Evolutionary conservation across 2,329 filamentous ascomycete species (phyloP), one percentile per base, ranked within the genome.

Genomic region (Aspergillus hiratsukae): DNA sequence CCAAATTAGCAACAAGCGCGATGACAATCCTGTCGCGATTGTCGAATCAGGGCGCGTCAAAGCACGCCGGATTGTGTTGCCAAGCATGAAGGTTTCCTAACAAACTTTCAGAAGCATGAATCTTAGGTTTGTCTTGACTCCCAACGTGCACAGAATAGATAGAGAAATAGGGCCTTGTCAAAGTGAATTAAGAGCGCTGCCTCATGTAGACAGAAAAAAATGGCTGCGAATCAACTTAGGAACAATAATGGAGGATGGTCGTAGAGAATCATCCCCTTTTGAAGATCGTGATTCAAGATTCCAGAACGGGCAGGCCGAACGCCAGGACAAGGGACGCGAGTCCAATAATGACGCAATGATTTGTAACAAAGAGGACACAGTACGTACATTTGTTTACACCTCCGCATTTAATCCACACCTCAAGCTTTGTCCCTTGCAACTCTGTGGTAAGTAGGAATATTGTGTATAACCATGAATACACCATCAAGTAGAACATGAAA

Each of bases 301-400:
- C 58, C 62, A 62, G 58, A 64, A 66, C 57, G 56, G 59, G 62
- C 61, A 63, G 54, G 52, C 56, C 52, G 53, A 61, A 58, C 41
- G 25, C 41, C 54, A 58, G 66, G 66, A 64, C 64, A 66, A 66
- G 69, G 68, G 64, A 72, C 66, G 69, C 64, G 69, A 69, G 50
- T 55, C 60, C 54, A 60, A 63, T 54, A 61, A 69, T 71, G 66
- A 71, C 67, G 66, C 58, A 59, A 63, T 65, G 61, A 54, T 56
- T 51, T 55, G 52, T 50, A 54, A 49, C 57, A 48, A 46, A 48
- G 51, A 56, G 54, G 28, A 56, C 41, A 55, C 50, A 57, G 57
- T 51, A 56, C 29, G 9, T 23, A 19, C 43, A 46, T 27, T 27
- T 27, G 45, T 57, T 49, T 57, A 53, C 31, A 35, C 8, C 6